These are phyloP conservation scores for Firmiana major DNA, from an alignment of 345 rosid genomes.

Conservation along the genomic window DNA sequence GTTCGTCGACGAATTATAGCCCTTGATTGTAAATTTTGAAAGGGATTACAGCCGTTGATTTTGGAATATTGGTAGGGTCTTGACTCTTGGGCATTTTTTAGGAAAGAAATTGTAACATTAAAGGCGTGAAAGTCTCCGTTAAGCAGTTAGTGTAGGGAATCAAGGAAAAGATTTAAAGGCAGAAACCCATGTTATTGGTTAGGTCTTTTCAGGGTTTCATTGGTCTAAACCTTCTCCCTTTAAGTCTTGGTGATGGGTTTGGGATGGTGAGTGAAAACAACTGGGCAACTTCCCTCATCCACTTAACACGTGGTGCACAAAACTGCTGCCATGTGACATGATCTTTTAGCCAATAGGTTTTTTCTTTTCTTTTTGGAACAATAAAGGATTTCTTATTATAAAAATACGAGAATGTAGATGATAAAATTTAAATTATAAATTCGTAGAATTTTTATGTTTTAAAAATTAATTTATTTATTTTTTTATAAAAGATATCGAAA, in stretches of 20 bases:
- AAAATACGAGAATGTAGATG: no score
- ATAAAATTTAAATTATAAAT: no score
- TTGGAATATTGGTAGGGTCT: neutral
- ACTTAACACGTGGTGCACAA: conserved; percentile 20
- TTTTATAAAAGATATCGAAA: no score
- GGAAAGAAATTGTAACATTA: no score
- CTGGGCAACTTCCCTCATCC: conserved; percentile 24
- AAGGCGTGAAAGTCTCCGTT: no score
- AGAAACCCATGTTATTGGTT: neutral
- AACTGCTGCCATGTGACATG: conserved; percentile 26
- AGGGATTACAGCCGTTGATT: conserved; percentile 8
- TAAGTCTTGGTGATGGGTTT: neutral
- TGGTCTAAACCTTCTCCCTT: neutral
- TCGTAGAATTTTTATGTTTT: no score
- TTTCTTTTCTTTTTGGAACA: neutral
- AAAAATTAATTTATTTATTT: no score
- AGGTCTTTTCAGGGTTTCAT: neutral
- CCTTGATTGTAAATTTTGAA: conserved; percentile 10
- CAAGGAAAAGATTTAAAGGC: neutral
- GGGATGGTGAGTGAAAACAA: conserved; percentile 30
- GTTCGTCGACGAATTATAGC: neutral
- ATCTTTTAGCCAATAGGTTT: conserved; percentile 19
- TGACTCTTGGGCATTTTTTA: no score
- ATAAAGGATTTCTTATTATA: no score
- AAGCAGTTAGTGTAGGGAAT: no score